Evolutionary conservation across 83 land plant species (phyloP), one percentile per base, ranked within the genome.

Genomic region (Diphasiastrum complanatum): DNA sequence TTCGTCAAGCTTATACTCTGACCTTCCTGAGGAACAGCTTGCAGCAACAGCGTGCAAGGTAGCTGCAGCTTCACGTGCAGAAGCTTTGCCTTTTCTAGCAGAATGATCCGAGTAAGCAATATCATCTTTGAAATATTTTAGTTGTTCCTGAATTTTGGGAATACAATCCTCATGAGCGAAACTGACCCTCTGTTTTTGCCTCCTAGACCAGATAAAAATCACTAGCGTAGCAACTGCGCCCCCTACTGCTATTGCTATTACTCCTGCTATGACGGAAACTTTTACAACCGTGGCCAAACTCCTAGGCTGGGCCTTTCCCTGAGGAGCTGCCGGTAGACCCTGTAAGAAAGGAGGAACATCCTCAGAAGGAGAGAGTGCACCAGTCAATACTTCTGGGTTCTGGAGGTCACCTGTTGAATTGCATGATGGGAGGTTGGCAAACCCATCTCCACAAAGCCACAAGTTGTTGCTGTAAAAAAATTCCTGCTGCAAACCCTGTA

Each of bases 171-270:
- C 82, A 26, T 68, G 56, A 23, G 84, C 18, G 35, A 71, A 66
- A 1, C 80, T 72, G 20, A 88, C 74, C 60, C 66, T 82, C 62
- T 85, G 95, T 35, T 88, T 85, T 8, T 78, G 53, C 22, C 86
- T 64, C 8, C 95, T 73, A 45, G 82, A 85, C 69, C 75, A 72
- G 0, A 70, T 20, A 38, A 85, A 79, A 3, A 72, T 28, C 1
- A 88, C 33, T 10, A 78, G 43, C 0, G 68, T 71, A 4, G 51
- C 36, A 27, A 79, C 27, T 4, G 61, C 55, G 0, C 64, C 60
- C n/a, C 76, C 76, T 18, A 73, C 32, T 2, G 69, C 49, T 0
- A 70, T 55, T 4, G 68, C 78, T 2, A 80, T 33, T 18, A 72
- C 63, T 10, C 78, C 80, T 51, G 60, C 64, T n/a, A 72, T 48